Evolutionary conservation across 345 rosid genomes (phyloP), one percentile per base, ranked within the genome.

Genomic region (Excoecaria cochinchinensis): DNA sequence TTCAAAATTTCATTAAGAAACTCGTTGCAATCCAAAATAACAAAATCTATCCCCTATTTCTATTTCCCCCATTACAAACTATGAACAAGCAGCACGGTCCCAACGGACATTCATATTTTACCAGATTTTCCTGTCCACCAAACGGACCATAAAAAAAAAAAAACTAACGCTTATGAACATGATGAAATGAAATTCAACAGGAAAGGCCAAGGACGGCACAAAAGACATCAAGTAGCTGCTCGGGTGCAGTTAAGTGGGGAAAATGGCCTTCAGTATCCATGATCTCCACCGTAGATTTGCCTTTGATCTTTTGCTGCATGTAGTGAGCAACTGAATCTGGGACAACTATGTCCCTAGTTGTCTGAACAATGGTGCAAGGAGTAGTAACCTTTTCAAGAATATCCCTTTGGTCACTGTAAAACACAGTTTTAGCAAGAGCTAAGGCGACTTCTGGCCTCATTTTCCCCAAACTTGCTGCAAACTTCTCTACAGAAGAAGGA

Each of bases 201-300:
- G 65, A 39, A 84, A 82, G 73, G 50, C 84, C 88, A 24, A 92
- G 74, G 50, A 84, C 85, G 8, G 82, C 72, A 38, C 57, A 72
- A 3, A 92, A 80, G 60, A 90, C 77, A 42, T 77, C 68, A 70
- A 92, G 80, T 25, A 92, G 81, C 64, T 86, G 83, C 8, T 71
- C 40, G 73, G 79, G 92, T 13, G 90, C 91, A 5, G 95, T 92
- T 61, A 90, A 75, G n/a, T 92, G 97, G 3, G 97, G 97, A 55
- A 83, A 88, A 77, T 92, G 97, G 1, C 97, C 95, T 4, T 70
- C 25, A 10, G 80, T 71, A 1, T 90, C 81, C 0, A 92, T 77
- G 3, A 87, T 82, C 59, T 88, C 92, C 71, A 92, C 89, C 12
- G 89, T 87, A 1, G 91, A 74, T 67, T 82, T 75, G 50, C 87